phyloP scores from a whole-genome alignment of 1,139 yeast genomes.

The Trichomonascaceae sp. region DNA sequence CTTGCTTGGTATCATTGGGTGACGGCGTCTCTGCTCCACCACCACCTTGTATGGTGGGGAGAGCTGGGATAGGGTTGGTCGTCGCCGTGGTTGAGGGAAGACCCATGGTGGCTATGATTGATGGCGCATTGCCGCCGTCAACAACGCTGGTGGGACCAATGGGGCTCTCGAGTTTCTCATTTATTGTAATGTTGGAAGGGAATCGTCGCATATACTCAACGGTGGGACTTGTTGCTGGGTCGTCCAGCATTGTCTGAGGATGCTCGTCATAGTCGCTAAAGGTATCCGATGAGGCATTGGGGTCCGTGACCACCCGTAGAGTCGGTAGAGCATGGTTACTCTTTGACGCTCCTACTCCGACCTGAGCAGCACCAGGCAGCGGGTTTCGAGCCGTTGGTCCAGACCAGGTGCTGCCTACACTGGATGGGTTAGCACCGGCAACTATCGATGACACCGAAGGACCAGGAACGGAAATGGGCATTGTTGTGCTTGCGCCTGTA shows the following conservation, averaged over 20 bases:
- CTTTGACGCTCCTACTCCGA: not conserved
- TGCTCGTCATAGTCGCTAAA: not conserved
- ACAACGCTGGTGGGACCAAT: not conserved
- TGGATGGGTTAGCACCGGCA: not conserved
- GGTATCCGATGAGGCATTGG: not conserved
- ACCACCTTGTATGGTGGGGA: no score
- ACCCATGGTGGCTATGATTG: no score
- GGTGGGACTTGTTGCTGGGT: not conserved
- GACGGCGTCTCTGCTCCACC: not conserved
- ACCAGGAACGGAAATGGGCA: not conserved
- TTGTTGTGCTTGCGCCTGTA: not conserved
- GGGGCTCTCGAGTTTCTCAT: not conserved
- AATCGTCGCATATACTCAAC: not conserved
- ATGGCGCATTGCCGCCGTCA: no score
- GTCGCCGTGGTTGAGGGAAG: no score
- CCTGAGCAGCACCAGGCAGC: not conserved
- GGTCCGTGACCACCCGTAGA: slow-evolving; percentile 1
- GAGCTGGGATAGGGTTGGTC: no score
- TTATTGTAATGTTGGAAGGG: not conserved
- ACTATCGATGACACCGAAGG: not conserved
- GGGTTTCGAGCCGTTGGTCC: not conserved
- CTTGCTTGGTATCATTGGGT: slow-evolving; percentile 29
- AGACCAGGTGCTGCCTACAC: not conserved
- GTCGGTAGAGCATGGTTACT: slow-evolving; percentile 1
- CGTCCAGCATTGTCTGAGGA: not conserved